Evolutionary conservation across 371 early-diverging fungal genomes (phyloP).

Genomic region (Rhizopus arrhizus): DNA sequence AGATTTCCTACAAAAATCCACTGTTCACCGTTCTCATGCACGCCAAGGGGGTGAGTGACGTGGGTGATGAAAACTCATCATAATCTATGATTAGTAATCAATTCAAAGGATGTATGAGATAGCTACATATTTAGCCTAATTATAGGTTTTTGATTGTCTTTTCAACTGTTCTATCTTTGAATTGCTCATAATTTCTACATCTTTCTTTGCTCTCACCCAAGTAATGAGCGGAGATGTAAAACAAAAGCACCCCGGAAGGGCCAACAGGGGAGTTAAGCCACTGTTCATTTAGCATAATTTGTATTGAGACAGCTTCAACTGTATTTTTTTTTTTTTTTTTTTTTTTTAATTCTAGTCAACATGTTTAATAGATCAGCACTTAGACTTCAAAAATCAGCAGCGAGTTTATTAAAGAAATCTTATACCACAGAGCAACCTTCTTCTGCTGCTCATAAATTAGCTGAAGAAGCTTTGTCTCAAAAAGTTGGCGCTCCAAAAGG

Average conservation of each 20-base stretch:
- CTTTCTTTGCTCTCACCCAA: neutral
- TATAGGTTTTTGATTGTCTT: neutral
- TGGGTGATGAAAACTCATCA: no score
- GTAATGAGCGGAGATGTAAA: neutral
- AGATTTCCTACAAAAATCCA: no score
- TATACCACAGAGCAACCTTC: constrained; percentile 8
- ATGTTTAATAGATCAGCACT: constrained; percentile 22
- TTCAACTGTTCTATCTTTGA: neutral
- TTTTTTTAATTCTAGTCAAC: neutral
- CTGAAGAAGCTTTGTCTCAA: constrained; percentile 54
- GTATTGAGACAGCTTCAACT: neutral
- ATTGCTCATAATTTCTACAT: neutral
- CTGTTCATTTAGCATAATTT: constrained; percentile 15
- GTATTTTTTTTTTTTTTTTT: constrained; percentile 4
- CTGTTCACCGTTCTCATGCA: no score
- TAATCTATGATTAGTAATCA: no score
- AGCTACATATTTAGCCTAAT: no score
- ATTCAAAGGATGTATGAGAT: no score
- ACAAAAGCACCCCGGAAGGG: neutral
- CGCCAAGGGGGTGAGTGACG: no score
- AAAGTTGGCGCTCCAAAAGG: constrained; percentile 38
- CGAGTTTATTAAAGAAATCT: constrained; percentile 13
- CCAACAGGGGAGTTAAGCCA: constrained; percentile 26
- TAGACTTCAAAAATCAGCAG: constrained; percentile 17
- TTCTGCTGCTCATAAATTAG: constrained; percentile 34